phyloP scores from a whole-genome alignment of 148 eudicot genomes.

The Heliosperma pusillum region DNA sequence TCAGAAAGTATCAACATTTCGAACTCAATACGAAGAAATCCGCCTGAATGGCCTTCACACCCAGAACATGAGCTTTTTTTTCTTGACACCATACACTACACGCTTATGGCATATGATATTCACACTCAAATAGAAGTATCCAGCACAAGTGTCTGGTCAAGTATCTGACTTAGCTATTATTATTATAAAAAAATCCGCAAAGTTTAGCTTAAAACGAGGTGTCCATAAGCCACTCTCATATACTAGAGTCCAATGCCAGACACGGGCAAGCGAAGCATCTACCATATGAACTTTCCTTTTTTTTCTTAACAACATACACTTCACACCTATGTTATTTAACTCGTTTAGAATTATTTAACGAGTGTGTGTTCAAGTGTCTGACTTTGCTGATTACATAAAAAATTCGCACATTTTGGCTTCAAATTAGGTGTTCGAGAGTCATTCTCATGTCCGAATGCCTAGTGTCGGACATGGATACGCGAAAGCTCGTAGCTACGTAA shows the following conservation, averaged over 20 bases:
- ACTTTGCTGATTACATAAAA: no score
- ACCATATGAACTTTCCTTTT: neutral
- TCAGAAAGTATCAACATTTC: neutral
- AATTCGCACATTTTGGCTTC: neutral
- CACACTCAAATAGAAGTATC: neutral
- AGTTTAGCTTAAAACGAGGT: no score
- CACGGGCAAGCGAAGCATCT: neutral
- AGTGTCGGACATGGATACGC: neutral
- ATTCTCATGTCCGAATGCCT: neutral
- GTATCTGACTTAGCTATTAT: no score
- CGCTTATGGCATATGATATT: neutral
- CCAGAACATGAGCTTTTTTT: neutral
- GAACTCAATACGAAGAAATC: neutral
- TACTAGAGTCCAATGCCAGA: neutral
- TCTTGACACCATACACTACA: neutral
- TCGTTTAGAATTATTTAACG: neutral
- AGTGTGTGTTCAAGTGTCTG: neutral
- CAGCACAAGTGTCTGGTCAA: neutral
- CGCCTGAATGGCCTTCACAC: neutral
- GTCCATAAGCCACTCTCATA: neutral
- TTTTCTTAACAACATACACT: neutral
- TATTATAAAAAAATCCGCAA: neutral
- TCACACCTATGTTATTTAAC: neutral
- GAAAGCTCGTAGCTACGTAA: neutral
- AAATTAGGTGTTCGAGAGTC: no score